These are phyloP conservation scores for Lachancea dasiensis DNA, from an alignment of 805 yeast genomes.

Conservation along the genomic window DNA sequence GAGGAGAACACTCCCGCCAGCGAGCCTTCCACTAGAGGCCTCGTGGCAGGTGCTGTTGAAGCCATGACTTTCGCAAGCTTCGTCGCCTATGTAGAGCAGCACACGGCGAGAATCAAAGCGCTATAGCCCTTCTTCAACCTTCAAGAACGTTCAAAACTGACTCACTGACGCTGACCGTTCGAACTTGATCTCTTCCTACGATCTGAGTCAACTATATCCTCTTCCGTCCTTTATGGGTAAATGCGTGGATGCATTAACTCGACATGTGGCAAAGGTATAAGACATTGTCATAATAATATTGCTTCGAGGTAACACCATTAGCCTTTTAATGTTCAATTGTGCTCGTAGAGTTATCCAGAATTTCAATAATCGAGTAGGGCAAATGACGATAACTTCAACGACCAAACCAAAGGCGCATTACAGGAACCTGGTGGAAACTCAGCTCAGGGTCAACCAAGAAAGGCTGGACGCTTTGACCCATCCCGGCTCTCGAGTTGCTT, in stretches of 20 bases:
- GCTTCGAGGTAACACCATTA: neutral
- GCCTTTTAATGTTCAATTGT: neutral
- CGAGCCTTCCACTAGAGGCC: too few relatives aligned
- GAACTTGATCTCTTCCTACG: too few relatives aligned
- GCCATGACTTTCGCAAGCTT: neutral
- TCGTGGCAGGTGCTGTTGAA: neutral
- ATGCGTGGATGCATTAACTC: too few relatives aligned
- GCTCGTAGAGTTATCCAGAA: neutral
- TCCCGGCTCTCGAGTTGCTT: conserved; percentile 31
- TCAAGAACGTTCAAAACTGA: too few relatives aligned
- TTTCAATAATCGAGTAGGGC: neutral
- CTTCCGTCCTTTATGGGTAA: neutral
- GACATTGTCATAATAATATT: too few relatives aligned
- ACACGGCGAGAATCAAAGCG: neutral
- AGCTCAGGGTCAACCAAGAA: conserved; percentile 27
- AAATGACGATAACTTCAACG: conserved; percentile 15
- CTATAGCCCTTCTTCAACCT: neutral
- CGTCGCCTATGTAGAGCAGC: neutral
- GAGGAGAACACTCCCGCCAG: too few relatives aligned
- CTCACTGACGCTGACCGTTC: too few relatives aligned
- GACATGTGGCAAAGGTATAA: too few relatives aligned
- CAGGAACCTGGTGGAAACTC: conserved; percentile 19
- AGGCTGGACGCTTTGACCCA: conserved; percentile 32
- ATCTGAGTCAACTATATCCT: neutral
- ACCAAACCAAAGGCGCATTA: conserved; percentile 5